Conservation (phyloP, 164 flowering plant genomes). For the Platanus orientalis region DNA sequence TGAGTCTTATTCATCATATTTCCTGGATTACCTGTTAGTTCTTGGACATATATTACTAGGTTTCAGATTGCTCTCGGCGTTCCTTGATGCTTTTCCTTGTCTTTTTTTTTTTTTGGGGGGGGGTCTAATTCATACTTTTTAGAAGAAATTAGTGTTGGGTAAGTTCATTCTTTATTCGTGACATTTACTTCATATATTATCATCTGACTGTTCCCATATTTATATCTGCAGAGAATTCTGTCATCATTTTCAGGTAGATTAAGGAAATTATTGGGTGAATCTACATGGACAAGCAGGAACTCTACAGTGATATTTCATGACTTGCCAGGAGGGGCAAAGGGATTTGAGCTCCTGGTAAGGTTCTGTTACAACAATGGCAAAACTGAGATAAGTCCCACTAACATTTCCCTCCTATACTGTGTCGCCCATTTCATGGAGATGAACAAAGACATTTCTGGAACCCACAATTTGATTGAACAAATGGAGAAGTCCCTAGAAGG, state of each 20-base stretch:
- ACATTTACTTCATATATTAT: neutral
- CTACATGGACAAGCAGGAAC: slow-evolving; percentile 7
- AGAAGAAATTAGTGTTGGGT: no score
- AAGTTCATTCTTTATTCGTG: slow-evolving; percentile 1
- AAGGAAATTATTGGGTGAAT: slow-evolving; percentile 31
- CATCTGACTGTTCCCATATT: neutral
- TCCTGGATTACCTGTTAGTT: no score
- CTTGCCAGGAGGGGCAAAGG: slow-evolving; percentile 60
- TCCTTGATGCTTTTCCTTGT: no score
- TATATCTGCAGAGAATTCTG: slow-evolving; percentile 35
- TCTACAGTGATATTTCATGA: slow-evolving; percentile 46
- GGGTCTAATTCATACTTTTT: neutral
- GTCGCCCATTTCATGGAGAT: slow-evolving; percentile 56
- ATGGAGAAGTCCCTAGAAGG: slow-evolving; percentile 43
- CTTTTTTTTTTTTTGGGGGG: no score
- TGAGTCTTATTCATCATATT: no score
- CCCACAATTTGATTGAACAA: slow-evolving; percentile 30
- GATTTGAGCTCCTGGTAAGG: slow-evolving; percentile 58
- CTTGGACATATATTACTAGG: no score
- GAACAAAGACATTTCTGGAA: slow-evolving; percentile 18
- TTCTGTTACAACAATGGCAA: slow-evolving; percentile 55
- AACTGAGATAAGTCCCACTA: slow-evolving; percentile 34
- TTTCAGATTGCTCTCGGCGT: no score
- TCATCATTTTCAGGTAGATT: slow-evolving; percentile 40
- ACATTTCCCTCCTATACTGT: slow-evolving; percentile 32